Conservation (phyloP, 805 yeast species). For the Yarrowia divulgata region DNA sequence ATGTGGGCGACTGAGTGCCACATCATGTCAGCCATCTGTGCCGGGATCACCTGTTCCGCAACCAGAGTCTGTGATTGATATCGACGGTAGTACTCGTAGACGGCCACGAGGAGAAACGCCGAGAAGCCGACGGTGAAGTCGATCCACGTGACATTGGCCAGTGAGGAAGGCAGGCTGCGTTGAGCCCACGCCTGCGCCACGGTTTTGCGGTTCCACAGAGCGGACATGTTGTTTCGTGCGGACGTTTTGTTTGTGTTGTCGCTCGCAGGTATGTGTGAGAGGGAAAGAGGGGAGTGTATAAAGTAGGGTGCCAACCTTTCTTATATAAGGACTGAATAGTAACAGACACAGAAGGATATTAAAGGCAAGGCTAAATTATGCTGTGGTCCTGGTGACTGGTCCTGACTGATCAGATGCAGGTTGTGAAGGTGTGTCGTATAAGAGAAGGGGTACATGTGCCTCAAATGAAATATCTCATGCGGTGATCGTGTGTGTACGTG, state of each 20-base stretch:
- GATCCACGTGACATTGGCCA: conserved; percentile 28
- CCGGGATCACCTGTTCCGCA: conserved; percentile 1
- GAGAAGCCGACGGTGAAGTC: conserved; percentile 31
- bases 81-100: conserved; percentile 30
- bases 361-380: not conserved
- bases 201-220: conserved; percentile 11
- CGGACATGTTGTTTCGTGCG: not conserved
- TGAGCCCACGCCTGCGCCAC: conserved; percentile 23
- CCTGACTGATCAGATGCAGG: not conserved
- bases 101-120: conserved; percentile 27
- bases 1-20: conserved; percentile 31
- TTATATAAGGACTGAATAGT: not conserved
- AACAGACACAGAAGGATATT: conserved; percentile 6
- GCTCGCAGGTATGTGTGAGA: not conserved
- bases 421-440: too few relatives aligned
- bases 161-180: conserved; percentile 16
- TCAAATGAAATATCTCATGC: too few relatives aligned
- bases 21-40: conserved; percentile 1
- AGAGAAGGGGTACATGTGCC: too few relatives aligned
- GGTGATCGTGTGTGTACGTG: too few relatives aligned
- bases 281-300: not conserved
- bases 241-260: not conserved
- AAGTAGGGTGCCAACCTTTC: not conserved
- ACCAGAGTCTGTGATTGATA: conserved; percentile 1
- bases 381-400: not conserved